A percentile compares a stretch with the other conserved stretches of the same genome.
Evolutionary conservation across 208 protist genomes (phyloP).

Genomic region (Tetramitus jugosus): DNA sequence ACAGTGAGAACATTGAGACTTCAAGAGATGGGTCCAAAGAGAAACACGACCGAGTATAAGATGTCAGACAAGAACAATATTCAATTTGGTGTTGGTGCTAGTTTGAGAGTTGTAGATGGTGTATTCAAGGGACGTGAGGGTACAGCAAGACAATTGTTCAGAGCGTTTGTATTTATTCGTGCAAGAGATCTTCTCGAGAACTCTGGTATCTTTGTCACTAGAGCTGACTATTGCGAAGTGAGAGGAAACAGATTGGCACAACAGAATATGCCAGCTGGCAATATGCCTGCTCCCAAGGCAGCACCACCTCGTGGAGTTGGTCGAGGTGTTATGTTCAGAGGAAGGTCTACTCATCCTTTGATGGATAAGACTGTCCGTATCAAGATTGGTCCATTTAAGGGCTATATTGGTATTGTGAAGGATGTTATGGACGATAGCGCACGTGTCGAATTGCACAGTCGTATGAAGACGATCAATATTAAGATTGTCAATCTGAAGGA

Average conservation of each 20-base stretch:
- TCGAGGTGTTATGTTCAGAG: not conserved
- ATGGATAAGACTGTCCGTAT: constrained; percentile 28
- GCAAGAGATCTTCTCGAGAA: constrained; percentile 46
- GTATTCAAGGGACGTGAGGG: constrained; percentile 31
- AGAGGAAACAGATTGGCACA: not conserved
- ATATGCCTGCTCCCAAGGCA: not conserved
- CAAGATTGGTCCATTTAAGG: constrained; percentile 32
- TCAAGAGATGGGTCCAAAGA: constrained; percentile 43
- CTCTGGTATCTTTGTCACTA: constrained; percentile 43
- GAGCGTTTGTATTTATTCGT: constrained; percentile 43
- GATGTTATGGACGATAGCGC: constrained; percentile 34
- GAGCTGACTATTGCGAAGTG: not conserved
- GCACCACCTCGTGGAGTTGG: not conserved
- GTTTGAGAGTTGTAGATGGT: constrained; percentile 30
- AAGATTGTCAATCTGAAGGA: constrained; percentile 9
- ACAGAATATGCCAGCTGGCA: not conserved
- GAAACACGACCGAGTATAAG: constrained; percentile 20
- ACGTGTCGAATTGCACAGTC: constrained; percentile 40
- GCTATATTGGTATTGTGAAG: constrained; percentile 39
- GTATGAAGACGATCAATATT: constrained; percentile 37
- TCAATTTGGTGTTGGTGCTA: constrained; percentile 34
- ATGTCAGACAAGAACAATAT: constrained; percentile 36
- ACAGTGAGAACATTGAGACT: constrained; percentile 32
- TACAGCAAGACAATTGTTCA: constrained; percentile 47
- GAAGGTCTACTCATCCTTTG: constrained; percentile 19